Evolutionary conservation across 345 rosid genomes (phyloP).

Genomic region (Gossypium bickii): DNA sequence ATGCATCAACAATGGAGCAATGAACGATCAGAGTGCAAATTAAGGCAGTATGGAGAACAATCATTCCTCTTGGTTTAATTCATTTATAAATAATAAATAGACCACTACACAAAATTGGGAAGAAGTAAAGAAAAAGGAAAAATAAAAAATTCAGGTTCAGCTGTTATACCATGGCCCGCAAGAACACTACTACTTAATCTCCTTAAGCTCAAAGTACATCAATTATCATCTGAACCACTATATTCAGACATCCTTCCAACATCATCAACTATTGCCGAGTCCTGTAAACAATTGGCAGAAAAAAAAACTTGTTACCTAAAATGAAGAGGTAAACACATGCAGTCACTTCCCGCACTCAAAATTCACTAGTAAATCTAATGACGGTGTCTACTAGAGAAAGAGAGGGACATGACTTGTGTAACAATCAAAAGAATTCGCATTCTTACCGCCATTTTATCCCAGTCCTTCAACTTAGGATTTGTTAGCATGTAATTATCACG

Average conservation of each 20-base stretch:
- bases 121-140: background rate
- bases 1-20: background rate
- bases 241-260: slow-evolving; percentile 44
- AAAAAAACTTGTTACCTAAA: background rate
- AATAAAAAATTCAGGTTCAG: background rate
- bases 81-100: background rate
- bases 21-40: background rate
- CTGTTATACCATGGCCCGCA: background rate
- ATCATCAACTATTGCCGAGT: slow-evolving; percentile 38
- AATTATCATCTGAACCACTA: slow-evolving; percentile 55
- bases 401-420: background rate
- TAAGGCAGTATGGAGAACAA: background rate
- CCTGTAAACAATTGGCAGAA: slow-evolving; percentile 37
- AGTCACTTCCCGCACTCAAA: background rate
- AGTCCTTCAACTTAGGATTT: slow-evolving; percentile 71
- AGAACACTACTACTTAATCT: background rate
- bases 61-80: background rate
- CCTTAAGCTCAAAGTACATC: slow-evolving; percentile 16
- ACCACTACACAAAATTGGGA: background rate
- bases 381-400: background rate
- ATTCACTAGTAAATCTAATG: background rate
- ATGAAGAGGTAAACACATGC: background rate
- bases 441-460: slow-evolving; percentile 88
- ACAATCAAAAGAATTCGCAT: background rate
- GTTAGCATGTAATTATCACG: slow-evolving; percentile 90